Evolutionary conservation across 345 rosid genomes (phyloP), one percentile per base, ranked within the genome.

Genomic region (Eucalyptus erythrocorys): DNA sequence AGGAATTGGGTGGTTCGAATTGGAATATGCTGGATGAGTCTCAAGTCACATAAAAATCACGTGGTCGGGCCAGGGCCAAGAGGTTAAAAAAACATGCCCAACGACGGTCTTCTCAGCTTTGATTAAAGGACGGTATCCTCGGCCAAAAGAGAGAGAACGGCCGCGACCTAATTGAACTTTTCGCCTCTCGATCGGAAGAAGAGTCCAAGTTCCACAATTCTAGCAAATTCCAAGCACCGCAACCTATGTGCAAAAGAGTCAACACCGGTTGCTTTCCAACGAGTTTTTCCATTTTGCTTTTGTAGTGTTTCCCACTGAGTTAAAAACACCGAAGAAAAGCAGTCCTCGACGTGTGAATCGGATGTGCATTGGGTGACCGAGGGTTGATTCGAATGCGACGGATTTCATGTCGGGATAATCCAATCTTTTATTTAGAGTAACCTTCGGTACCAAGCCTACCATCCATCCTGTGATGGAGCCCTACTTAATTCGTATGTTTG

Each of bases 301-400:
- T 37, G 12, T 10, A 19, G 26, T 26, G 81, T 37, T 71, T 71
- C 13, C 81, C 45, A 32, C 26, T 3, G 45, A 34, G 81, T 32
- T 32, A 16, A 8, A 8, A 0, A 0, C 42, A 3, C 5, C 22
- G 0, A 30, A 13, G 32, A n/a, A 66, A 66, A 66, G 37, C 0
- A 0, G 40, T 66, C 76, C 37, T n/a, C 21, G 21, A 30, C 40
- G 10, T 13, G 10, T 61, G 14, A 59, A 13, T 51, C 22, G 55
- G 55, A 19, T 7, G 55, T 59, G 30, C 3, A 55, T 59, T 10
- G n/a, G n/a, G 14, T 26, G 64, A 57, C 6, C 19, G 19, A 6
- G 71, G 37, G 34, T 7, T n/a, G 5, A n/a, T 64, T 64, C 17
- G 37, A n/a, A n/a, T 64, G 76, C 76, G 32, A n/a, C 1, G 5